phyloP scores from a whole-genome alignment of 2,329 filamentous ascomycete genomes.

The Aspergillus thermomutatus region DNA sequence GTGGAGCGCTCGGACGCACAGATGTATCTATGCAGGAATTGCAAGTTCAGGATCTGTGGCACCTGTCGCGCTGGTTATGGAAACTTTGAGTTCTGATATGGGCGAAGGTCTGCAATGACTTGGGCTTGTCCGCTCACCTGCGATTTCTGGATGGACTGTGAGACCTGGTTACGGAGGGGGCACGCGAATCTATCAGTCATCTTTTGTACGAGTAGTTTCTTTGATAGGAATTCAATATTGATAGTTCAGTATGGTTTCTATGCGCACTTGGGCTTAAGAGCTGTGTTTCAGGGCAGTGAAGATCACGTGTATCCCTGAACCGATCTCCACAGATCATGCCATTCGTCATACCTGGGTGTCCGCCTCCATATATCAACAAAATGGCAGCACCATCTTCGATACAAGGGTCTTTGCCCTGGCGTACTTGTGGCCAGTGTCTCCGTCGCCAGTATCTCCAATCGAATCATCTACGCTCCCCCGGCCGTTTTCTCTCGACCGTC shows the following conservation, averaged over 20 bases:
- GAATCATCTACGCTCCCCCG: conserved; percentile 2
- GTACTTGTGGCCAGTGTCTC: conserved; percentile 25
- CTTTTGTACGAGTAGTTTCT: neutral
- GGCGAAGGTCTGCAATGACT: neutral
- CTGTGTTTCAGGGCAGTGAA: neutral
- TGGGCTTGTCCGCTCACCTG: neutral
- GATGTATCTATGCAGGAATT: neutral
- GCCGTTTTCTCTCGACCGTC: conserved; percentile 27
- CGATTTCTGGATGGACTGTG: neutral
- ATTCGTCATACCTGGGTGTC: neutral
- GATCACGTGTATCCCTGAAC: neutral
- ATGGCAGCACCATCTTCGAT: conserved; percentile 13
- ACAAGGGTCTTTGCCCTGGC: conserved; percentile 19
- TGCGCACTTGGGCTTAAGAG: neutral
- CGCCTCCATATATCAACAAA: neutral
- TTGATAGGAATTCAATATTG: neutral
- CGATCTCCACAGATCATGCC: neutral
- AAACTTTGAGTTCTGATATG: neutral
- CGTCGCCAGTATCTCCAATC: conserved; percentile 17
- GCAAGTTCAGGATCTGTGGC: neutral
- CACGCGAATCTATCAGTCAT: neutral
- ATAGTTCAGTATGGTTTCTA: neutral
- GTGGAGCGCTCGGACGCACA: neutral
- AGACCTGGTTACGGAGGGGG: neutral
- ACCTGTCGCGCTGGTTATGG: neutral